Percentiles rank a stretch among this genome's conserved stretches.
Evolutionary conservation across 1,284 basidiomycete species (phyloP).

Genomic region (Omphalotus olearius): DNA sequence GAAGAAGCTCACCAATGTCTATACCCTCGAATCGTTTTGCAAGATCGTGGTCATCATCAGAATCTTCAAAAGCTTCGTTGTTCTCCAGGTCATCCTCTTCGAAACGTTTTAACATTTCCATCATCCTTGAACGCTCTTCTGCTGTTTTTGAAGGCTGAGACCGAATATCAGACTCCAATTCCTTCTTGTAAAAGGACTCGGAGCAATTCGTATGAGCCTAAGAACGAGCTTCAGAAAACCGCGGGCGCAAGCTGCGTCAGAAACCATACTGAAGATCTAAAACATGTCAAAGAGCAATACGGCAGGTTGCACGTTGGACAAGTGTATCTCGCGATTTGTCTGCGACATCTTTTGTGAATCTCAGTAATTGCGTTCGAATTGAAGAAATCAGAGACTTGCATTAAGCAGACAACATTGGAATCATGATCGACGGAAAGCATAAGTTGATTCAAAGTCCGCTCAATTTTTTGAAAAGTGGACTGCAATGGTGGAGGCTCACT

Average conservation of each 20-base stretch:
- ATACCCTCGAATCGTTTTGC: constrained; percentile 49
- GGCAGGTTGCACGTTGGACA: constrained; percentile 77
- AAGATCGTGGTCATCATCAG: constrained; percentile 43
- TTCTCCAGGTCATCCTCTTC: constrained; percentile 53
- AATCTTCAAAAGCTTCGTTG: constrained; percentile 26
- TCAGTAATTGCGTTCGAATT: not conserved
- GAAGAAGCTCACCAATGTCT: constrained; percentile 52
- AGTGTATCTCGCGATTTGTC: constrained; percentile 73
- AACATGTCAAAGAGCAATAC: constrained; percentile 78
- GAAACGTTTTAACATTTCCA: constrained; percentile 66
- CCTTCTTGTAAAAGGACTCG: constrained; percentile 71
- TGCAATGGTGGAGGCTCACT: constrained; percentile 38
- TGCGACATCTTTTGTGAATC: constrained; percentile 51
- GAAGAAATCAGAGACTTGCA: constrained; percentile 18
- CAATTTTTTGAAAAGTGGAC: constrained; percentile 6
- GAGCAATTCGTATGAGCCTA: constrained; percentile 69
- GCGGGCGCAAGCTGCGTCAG: not conserved
- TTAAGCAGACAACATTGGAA: constrained; percentile 15
- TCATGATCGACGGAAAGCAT: constrained; percentile 5
- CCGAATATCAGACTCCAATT: constrained; percentile 60
- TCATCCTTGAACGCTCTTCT: constrained; percentile 57
- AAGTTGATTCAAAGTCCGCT: constrained; percentile 8
- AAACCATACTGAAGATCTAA: constrained; percentile 59
- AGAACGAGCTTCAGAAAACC: not conserved
- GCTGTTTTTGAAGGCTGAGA: constrained; percentile 45